A percentile compares a stretch with the other conserved stretches of the same genome.
Conservation (phyloP, 768 basidiomycete species). For the Ephemerocybe angulata region DNA sequence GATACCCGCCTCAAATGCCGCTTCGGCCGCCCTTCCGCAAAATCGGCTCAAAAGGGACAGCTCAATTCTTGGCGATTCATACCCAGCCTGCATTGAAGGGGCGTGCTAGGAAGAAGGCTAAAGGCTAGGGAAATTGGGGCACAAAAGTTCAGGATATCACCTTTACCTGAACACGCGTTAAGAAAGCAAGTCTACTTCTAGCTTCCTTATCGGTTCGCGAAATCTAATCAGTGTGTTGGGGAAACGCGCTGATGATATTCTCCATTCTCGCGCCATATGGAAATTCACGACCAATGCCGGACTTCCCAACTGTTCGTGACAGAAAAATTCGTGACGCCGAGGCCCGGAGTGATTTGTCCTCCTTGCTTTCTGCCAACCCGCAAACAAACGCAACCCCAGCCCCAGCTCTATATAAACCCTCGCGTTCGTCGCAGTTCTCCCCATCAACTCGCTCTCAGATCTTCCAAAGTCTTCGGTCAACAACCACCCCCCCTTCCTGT, state of each 20-base stretch:
- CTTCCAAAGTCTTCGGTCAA: neutral
- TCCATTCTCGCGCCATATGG: conserved; percentile 11
- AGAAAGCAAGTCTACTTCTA: neutral
- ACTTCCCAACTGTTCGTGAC: conserved; percentile 13
- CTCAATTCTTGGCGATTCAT: too few relatives aligned
- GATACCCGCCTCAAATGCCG: too few relatives aligned
- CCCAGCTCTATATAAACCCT: conserved; percentile 15
- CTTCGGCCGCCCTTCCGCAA: too few relatives aligned
- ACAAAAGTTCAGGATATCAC: neutral
- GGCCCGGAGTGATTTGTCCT: conserved; percentile 1
- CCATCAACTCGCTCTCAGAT: conserved; percentile 1
- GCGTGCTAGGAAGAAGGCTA: too few relatives aligned
- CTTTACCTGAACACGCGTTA: neutral
- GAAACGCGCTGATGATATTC: conserved; percentile 1
- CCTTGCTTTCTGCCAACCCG: conserved; percentile 8
- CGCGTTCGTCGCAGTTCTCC: neutral
- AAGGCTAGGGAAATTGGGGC: neutral
- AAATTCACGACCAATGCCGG: neutral
- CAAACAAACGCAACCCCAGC: conserved; percentile 8
- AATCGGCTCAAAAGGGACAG: too few relatives aligned
- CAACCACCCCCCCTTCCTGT: conserved; percentile 18
- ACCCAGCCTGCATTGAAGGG: too few relatives aligned
- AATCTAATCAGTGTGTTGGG: neutral
- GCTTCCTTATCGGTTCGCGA: neutral
- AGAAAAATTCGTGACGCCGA: conserved; percentile 5